Evolutionary conservation across 768 basidiomycete genomes (phyloP).

Genomic region (Trametes elegans): DNA sequence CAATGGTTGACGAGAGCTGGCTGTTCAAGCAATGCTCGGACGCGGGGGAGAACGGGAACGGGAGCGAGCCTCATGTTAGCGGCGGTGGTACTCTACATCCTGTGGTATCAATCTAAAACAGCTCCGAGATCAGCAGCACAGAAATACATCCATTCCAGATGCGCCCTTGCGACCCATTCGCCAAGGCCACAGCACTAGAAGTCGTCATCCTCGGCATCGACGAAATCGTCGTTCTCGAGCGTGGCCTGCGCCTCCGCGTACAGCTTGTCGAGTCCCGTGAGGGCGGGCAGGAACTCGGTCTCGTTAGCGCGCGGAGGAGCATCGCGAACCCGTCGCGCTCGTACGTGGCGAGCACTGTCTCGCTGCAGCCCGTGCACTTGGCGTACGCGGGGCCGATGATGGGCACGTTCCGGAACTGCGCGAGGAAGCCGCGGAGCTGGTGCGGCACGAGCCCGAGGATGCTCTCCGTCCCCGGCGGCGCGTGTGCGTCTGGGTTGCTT

Average conservation of each 20-base stretch:
- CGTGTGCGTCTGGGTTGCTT: constrained; percentile 20
- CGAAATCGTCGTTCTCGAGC: constrained; percentile 50
- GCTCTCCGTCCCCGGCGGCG: constrained; percentile 36
- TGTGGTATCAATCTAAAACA: too few species aligned
- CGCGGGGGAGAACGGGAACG: too few species aligned
- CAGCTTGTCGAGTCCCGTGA: constrained; percentile 57
- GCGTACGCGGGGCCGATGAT: constrained; percentile 87
- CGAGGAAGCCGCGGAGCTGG: constrained; percentile 88
- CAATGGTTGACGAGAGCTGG: too few species aligned
- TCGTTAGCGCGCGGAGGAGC: constrained; percentile 85
- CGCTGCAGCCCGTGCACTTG: constrained; percentile 88
- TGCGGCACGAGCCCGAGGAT: constrained; percentile 90
- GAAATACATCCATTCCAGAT: too few species aligned
- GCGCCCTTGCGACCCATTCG: too few species aligned
- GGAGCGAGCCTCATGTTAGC: too few species aligned
- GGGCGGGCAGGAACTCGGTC: constrained; percentile 57
- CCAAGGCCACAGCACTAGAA: too few species aligned
- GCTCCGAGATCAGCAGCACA: too few species aligned
- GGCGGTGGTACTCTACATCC: too few species aligned
- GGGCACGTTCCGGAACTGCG: constrained; percentile 80
- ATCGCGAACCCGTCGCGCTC: constrained; percentile 77
- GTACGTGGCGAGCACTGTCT: constrained; percentile 78
- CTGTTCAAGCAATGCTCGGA: too few species aligned
- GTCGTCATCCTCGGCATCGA: constrained; percentile 40
- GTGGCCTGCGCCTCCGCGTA: constrained; percentile 50